Evolutionary conservation across 768 basidiomycete genomes (phyloP).

Genomic region (Termitomyces sp.): DNA sequence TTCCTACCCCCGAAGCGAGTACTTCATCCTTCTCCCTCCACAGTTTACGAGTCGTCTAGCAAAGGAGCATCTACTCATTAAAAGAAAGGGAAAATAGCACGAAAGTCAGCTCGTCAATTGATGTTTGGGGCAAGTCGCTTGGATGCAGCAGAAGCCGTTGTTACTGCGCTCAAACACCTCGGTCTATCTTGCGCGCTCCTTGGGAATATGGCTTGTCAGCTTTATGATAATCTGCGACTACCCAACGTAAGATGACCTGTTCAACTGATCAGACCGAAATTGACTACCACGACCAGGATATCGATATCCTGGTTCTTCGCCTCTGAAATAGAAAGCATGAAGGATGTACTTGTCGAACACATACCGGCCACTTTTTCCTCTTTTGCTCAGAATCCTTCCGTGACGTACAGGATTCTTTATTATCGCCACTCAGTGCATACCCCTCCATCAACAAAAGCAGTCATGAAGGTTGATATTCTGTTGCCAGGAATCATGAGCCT

Average conservation of each 20-base stretch:
- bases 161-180: not conserved
- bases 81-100: not conserved
- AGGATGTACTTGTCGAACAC: constrained; percentile 3
- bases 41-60: not conserved
- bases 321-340: constrained; percentile 7
- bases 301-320: constrained; percentile 12
- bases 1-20: constrained; percentile 2
- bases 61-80: not conserved
- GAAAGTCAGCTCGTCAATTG: not conserved
- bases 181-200: constrained; percentile 11
- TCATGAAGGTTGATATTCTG: constrained; percentile 14
- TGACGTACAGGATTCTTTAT: constrained; percentile 11
- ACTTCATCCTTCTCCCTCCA: not conserved
- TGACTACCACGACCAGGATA: constrained; percentile 4
- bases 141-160: not conserved
- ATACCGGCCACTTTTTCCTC: constrained; percentile 11
- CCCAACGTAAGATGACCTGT: constrained; percentile 10
- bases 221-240: constrained; percentile 11
- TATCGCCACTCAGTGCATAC: constrained; percentile 1
- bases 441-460: not conserved
- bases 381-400: constrained; percentile 10
- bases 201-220: constrained; percentile 13
- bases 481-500: constrained; percentile 16
- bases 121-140: not conserved
- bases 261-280: not conserved